These are phyloP conservation scores for Geopyxis carbonaria DNA, from an alignment of 495 filamentous ascomycete species.

Conservation along the genomic window DNA sequence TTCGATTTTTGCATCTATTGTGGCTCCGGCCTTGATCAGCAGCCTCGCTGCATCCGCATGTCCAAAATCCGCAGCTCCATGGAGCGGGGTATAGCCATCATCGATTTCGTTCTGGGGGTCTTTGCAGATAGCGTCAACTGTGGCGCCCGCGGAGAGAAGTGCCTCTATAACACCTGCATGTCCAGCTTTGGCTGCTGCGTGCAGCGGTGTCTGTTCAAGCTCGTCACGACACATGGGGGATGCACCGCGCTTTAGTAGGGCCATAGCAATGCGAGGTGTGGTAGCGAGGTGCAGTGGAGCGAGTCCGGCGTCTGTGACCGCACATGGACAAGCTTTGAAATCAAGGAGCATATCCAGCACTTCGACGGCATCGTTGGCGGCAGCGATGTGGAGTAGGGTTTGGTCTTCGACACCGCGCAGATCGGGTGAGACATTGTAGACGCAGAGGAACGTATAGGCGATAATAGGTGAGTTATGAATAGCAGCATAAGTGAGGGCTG, in stretches of 20 bases:
- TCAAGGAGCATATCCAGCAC: constrained; percentile 4
- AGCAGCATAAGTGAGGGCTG: not conserved
- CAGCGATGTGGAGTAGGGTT: not conserved
- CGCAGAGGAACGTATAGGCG: not conserved
- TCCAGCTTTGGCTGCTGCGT: constrained; percentile 1
- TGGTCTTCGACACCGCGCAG: not conserved
- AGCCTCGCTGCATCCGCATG: constrained; percentile 12
- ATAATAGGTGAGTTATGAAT: not conserved
- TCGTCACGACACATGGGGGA: not conserved
- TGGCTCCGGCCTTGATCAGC: constrained; percentile 14
- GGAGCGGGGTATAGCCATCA: constrained; percentile 16
- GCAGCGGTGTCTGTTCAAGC: constrained; percentile 4
- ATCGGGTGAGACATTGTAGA: not conserved
- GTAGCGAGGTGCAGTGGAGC: constrained; percentile 7
- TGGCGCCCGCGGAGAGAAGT: constrained; percentile 6
- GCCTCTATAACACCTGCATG: constrained; percentile 2
- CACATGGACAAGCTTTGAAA: constrained; percentile 2
- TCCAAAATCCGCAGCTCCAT: constrained; percentile 11
- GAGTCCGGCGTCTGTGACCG: not conserved
- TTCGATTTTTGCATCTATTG: constrained; percentile 7
- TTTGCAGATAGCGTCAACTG: constrained; percentile 6
- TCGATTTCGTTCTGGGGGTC: constrained; percentile 6
- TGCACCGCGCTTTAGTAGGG: constrained; percentile 2
- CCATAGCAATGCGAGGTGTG: not conserved
- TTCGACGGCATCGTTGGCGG: not conserved